Evolutionary conservation across 805 yeast genomes (phyloP), one percentile per base, ranked within the genome.

Genomic region (Tanozyma kutaoensis): DNA sequence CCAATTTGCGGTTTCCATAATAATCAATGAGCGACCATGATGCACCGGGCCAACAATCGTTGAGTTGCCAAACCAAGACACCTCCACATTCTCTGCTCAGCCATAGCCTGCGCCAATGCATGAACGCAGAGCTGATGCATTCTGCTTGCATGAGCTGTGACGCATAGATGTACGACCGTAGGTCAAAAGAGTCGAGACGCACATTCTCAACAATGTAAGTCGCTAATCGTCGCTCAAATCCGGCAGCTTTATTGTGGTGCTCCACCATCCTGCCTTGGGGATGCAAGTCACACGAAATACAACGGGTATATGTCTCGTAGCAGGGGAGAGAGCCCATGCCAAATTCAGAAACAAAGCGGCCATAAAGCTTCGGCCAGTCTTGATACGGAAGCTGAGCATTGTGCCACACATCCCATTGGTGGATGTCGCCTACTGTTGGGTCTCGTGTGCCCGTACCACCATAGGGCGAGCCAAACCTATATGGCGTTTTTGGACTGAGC

Each of bases 371-470:
- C 23, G 44, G 42, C 70, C 70, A 64, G 37, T 63, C 46, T 33
- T 67, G 74, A 35, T 66, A 66, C 32, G 51, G 55, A 28, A 58
- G 61, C 38, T 64, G 67, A 14, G 49, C 40, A 1, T 72, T 73
- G 34, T 67, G 74, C 72, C 72, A 67, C 7, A 67, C 68, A 34
- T 65, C 64, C 73, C 73, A 67, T 32, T 66, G 71, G 35, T 67
- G 73, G 4, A 62, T 46, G 37, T 67, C 73, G 2, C 73, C 73
- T 12, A 51, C 42, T 1, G 60, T 54, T 4, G 50, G 43, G 32
- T 59, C 66, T 6, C 43, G 31, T 8, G 62, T 39, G 5, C 32
- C 30, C 7, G 36, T 34, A 4, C 14, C 23, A 4, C 69, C 65
- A 14, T 69, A 64, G 1, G 74, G 74, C 2, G 66, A 60, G 2